Base-by-base conservation (phyloP, 352 stramenopile species). In the Globisporangium mamillatum region DNA sequence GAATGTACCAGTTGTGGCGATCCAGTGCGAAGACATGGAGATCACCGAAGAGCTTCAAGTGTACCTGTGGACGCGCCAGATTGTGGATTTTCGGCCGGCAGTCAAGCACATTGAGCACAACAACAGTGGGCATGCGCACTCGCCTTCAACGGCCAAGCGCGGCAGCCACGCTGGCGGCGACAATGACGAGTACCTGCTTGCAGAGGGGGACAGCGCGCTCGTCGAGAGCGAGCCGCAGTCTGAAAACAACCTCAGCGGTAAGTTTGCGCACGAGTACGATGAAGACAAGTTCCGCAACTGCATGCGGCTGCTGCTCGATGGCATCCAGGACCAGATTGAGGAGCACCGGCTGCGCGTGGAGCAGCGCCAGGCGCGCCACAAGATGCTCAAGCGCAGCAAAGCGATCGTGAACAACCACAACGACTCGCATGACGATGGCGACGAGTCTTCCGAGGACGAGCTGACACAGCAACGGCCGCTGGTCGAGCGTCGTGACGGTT, bases 21-120 rank as follows among this genome's bases (percentile, higher is more conserved):
- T 95, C 50, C 85, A 91, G 69, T 94, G 83, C 55, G 86, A 92
- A 57, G 79, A 92, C 48, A 91, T 94, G 75, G 79, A 85, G 41
- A 91, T 95, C 55, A 89, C 79, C 0, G 88, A 95, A 38, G 88
- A 95, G 64, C 73, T 95, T 0, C 83, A 95, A 41, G 86, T 95
- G 57, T 95, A 94, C 57, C 66, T 95, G n/a, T 95, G 84, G 83
- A 95, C 88, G 14, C 84, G 88, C 3, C 88, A 95, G 64, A 82
- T 93, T 7, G 86, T 95, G 24, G 84, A 94, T 61, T 95, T 95
- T 53, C 75, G 84, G 1, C 68, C 80, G 1, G 81, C 84, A 0
- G 67, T 90, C 6, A 74, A 73, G 53, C 67, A 56, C 22, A 14
- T 65, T 3, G 60, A 67, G 32, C 8, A 18, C 22, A 12, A 66